Conservation (phyloP, 176 grass and related monocot species). For the Musa schizocarpa region DNA sequence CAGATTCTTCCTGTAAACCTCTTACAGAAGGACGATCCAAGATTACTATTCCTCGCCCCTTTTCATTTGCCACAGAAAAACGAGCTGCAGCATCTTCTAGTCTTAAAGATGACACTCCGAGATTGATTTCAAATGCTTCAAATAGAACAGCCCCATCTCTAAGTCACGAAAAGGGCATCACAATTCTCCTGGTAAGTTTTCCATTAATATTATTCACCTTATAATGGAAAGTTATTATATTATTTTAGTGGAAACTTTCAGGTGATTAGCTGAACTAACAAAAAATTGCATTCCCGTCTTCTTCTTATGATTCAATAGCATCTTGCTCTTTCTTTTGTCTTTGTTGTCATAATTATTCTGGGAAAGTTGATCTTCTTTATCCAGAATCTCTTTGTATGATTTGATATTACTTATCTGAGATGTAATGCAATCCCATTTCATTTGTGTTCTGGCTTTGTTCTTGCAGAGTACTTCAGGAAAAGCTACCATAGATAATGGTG, state of each 20-base stretch:
- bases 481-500: not conserved
- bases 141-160: not conserved
- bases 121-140: not conserved
- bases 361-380: not conserved
- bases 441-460: not conserved
- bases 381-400: not conserved
- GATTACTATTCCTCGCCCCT: not conserved
- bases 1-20: not conserved
- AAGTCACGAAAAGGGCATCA: not conserved
- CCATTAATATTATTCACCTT: not conserved
- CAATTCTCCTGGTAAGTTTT: not conserved
- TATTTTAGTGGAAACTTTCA: not conserved
- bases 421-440: not conserved
- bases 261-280: too few relatives aligned
- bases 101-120: not conserved
- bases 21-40: not conserved
- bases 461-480: not conserved
- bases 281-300: not conserved
- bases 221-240: not conserved
- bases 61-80: slow-evolving; percentile 8
- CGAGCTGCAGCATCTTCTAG: not conserved
- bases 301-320: not conserved
- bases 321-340: not conserved
- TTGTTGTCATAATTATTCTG: not conserved
- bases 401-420: not conserved